A percentile compares a stretch with the other conserved stretches of the same genome.
Conservation (phyloP, 208 protist genomes). For the Acanthamoeba triangularis region DNA sequence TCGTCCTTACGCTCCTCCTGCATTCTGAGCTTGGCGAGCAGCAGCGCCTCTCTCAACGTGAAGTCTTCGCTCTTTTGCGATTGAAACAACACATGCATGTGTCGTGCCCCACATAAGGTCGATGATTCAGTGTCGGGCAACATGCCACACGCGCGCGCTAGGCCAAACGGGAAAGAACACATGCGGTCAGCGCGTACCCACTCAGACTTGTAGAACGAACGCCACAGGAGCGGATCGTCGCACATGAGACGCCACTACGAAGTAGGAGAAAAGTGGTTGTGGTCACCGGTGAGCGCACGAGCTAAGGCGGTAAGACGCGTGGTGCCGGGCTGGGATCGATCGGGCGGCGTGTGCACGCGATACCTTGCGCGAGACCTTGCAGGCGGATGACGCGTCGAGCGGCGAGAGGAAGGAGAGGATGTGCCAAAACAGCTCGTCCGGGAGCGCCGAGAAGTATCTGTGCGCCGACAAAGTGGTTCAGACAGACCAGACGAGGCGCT, state of each 20-base stretch:
- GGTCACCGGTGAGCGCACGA: not conserved
- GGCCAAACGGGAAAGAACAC: not conserved
- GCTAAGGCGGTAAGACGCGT: not conserved
- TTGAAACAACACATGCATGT: not conserved
- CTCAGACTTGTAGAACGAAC: not conserved
- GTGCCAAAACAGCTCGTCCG: slow-evolving; percentile 62
- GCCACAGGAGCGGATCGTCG: slow-evolving; percentile 53
- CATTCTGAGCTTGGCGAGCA: not conserved
- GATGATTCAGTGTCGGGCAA: no score
- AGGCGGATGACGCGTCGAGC: not conserved
- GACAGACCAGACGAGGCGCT: no score
- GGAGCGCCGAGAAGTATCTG: slow-evolving; percentile 8
- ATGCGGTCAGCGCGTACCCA: slow-evolving; percentile 23
- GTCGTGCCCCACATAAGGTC: not conserved
- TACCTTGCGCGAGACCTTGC: slow-evolving; percentile 24
- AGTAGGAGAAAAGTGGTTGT: no score
- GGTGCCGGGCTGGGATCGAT: not conserved
- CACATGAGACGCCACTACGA: slow-evolving; percentile 61
- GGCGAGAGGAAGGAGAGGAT: slow-evolving; percentile 58
- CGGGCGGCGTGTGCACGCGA: no score
- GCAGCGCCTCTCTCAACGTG: not conserved
- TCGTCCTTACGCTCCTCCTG: not conserved
- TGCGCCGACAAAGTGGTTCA: no score
- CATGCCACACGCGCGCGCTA: no score
- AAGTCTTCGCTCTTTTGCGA: slow-evolving; percentile 29